Base-by-base conservation (phyloP, 805 yeast genomes). In the Saturnispora saitoi region DNA sequence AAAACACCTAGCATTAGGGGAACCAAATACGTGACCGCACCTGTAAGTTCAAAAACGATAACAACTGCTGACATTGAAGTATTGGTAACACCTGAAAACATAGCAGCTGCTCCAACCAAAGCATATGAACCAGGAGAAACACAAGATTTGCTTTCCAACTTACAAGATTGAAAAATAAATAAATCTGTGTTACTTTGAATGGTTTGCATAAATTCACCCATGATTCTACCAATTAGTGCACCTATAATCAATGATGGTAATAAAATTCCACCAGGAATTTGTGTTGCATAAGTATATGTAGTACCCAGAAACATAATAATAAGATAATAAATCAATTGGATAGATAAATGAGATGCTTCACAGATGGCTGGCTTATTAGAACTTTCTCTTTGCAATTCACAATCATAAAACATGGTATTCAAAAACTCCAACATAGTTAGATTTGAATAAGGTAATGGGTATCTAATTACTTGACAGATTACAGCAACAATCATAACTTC, bases 91-190 rank as follows among this genome's bases (percentile, higher is more conserved):
- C 95, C 95, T 0, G 93, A 78, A 55, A 86, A 70, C 48, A 86
- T 83, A 1, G 95, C 74, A 0, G 89, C 95, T 0, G 95, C 88
- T 0, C 96, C 95, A 20, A 88, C 86, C 9, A 87, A 83, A 0
- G 95, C 95, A 59, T 87, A 88, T 0, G 90, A 86, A 0, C 93
- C 90, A 0, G 95, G 95, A 1, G 89, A 83, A 9, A 87, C 80
- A 56, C 93, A 80, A 49, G 70, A 56, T 22, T 58, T 55, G 17
- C 60, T 57, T 30, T 64, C 68, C 26, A 58, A 75, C 64, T 49
- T 75, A 52, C 78, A 73, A 17, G 67, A 61, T 3, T 58, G 42
- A 41, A 68, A 70, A 8, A 67, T 65, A 1, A 72, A 66, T 42
- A 73, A 67, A 24, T 58, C 58, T 14, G 64, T 66, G 48, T 66